phyloP scores from a whole-genome alignment of 225 moss, liverwort and hornwort genomes.

The Takakia lepidozioides region DNA sequence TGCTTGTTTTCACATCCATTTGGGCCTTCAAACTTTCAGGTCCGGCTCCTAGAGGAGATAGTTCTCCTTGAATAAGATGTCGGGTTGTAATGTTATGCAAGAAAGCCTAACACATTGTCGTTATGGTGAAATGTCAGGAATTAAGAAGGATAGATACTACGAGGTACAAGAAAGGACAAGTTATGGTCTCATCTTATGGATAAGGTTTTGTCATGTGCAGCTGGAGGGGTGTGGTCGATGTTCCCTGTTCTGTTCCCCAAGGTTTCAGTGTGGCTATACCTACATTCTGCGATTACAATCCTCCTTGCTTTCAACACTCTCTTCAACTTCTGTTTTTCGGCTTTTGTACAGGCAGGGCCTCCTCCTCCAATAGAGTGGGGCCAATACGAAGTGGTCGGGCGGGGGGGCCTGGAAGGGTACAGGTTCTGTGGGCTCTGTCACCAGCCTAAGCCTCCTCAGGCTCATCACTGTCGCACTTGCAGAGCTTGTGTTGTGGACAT shows the following conservation, averaged over 20 bases:
- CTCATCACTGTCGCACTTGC: slow-evolving; percentile 92
- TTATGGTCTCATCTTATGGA: no score
- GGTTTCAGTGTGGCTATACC: slow-evolving; percentile 35
- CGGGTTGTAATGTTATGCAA: no score
- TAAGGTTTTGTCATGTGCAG: no score
- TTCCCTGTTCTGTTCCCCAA: slow-evolving; percentile 75
- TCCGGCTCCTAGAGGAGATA: no score
- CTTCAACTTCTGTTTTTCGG: slow-evolving; percentile 68
- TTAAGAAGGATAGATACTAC: no score
- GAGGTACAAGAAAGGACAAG: no score
- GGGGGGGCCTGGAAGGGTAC: slow-evolving; percentile 64
- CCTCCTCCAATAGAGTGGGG: slow-evolving; percentile 61
- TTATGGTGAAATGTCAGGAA: no score
- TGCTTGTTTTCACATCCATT: no score
- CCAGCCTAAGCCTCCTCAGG: slow-evolving; percentile 70
- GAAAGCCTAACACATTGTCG: no score
- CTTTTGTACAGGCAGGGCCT: slow-evolving; percentile 58
- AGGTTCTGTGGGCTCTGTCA: slow-evolving; percentile 69
- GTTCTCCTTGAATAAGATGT: no score
- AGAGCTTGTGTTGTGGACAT: slow-evolving; percentile 77
- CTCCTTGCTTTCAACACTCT: slow-evolving; percentile 65
- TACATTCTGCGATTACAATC: slow-evolving; percentile 50
- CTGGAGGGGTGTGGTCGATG: slow-evolving; percentile 74
- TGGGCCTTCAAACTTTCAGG: no score
- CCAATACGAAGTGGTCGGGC: slow-evolving; percentile 45